These are phyloP conservation scores for Phaeosphaeriaceae sp. DNA, from an alignment of 2,329 filamentous ascomycete species.

Conservation along the genomic window DNA sequence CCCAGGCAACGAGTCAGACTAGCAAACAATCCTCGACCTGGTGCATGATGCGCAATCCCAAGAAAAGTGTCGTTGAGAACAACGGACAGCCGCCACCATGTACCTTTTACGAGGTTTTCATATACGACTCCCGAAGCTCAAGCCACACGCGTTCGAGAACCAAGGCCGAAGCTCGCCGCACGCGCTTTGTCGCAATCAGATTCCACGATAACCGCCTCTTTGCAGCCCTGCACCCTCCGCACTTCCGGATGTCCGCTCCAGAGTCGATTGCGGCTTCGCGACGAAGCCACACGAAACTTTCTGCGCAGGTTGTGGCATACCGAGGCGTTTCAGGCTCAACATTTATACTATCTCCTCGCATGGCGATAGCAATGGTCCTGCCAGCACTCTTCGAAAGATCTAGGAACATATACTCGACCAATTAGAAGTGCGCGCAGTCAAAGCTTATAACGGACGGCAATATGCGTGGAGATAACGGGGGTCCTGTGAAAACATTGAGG, in stretches of 20 bases:
- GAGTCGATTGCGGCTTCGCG: neutral
- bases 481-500: neutral
- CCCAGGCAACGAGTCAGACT: neutral
- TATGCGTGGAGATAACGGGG: constrained; percentile 20
- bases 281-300: neutral
- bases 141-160: constrained; percentile 5
- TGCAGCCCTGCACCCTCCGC: neutral
- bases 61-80: neutral
- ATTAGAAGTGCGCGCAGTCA: neutral
- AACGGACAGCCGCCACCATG: constrained; percentile 2
- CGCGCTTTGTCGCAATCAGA: neutral
- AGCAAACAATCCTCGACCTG: neutral
- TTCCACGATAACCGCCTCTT: constrained; percentile 11
- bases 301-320: neutral
- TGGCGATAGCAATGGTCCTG: neutral
- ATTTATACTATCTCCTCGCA: neutral
- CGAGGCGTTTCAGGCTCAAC: neutral
- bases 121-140: neutral
- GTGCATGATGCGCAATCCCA: neutral
- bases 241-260: neutral
- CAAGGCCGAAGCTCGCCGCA: constrained; percentile 1
- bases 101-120: neutral
- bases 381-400: neutral
- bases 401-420: neutral
- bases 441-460: constrained; percentile 14